Base-by-base conservation (phyloP, 2,329 filamentous ascomycete species). In the Verticillium dahliae region DNA sequence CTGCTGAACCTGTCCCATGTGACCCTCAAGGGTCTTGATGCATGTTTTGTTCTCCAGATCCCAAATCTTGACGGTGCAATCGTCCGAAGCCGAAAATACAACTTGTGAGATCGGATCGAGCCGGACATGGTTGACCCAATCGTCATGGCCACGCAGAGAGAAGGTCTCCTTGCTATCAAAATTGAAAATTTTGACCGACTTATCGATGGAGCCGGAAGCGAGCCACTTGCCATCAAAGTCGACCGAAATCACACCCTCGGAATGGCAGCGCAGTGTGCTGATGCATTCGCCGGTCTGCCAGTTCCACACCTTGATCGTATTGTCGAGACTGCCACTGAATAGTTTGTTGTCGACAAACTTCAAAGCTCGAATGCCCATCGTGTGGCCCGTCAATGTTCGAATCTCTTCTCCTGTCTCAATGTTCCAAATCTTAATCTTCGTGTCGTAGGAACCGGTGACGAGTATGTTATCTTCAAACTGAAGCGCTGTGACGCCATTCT, bases 111-210 rank as follows among this genome's bases (percentile, higher is more conserved):
- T 78, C 0, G 88, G 83, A 73, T 99, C 92, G 41, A 99, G 85
- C 67, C 90, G 89, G 37, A 98, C 94, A n/a, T 91, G 89, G 75
- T 99, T 99, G 69, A 99, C 93, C 91, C 94, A 98, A 73, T 98
- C 93, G 0, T 82, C 86, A 72, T 99, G 95, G 9, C 93, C 94
- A 31, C 88, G 87, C 13, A 99, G 81, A 59, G 86, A 83, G 67
- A 90, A 96, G 0, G 89, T 90, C 60, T 90, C 88, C 72, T 91
- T 92, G 62, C 90, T 91, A 69, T 90, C 85, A 69, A 96, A 95
- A 73, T 97, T 94, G 85, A 94, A 97, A 56, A 99, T 88, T 72
- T 94, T 92, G 74, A 98, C 89, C 1, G 89, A 94, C 72, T 87
- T 88, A 75, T 99, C 95, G 65, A 93, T 89, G 1, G 92, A 97